A percentile compares a stretch with the other conserved stretches of the same genome.
These are phyloP conservation scores for Yarrowia sp. DNA, from an alignment of 805 yeast species.

Conservation along the genomic window DNA sequence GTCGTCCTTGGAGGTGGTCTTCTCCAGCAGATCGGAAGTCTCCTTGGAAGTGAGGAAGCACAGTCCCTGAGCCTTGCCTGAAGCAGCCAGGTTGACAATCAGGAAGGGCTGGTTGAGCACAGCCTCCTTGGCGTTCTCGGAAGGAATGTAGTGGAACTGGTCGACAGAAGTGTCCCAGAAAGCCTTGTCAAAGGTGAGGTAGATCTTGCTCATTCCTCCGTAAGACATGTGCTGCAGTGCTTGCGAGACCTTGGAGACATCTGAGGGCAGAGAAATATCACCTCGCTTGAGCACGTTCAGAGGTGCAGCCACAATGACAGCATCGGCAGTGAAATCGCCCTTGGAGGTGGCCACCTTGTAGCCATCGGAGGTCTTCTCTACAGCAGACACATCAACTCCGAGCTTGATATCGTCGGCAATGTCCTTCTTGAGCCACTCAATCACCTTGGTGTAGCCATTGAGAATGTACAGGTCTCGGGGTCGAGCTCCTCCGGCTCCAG, in stretches of 20 bases:
- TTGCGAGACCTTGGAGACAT: constrained; percentile 30
- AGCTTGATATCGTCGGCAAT: constrained; percentile 19
- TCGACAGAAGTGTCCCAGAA: constrained; percentile 37
- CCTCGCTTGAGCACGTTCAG: constrained; percentile 35
- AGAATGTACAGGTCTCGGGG: constrained; percentile 17
- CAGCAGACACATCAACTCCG: constrained; percentile 29
- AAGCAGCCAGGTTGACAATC: constrained; percentile 33
- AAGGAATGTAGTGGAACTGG: constrained; percentile 34
- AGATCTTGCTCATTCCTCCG: constrained; percentile 38
- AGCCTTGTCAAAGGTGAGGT: constrained; percentile 35
- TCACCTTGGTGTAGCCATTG: constrained; percentile 19
- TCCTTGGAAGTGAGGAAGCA: constrained; percentile 32
- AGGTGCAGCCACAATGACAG: constrained; percentile 37
- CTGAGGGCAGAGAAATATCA: constrained; percentile 33
- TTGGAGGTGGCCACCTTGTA: constrained; percentile 23
- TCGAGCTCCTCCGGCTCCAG: constrained; percentile 16
- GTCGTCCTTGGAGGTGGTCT: constrained; percentile 30
- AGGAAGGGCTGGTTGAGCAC: constrained; percentile 31
- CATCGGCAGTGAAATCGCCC: constrained; percentile 32
- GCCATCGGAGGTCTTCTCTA: constrained; percentile 23
- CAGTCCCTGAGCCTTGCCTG: constrained; percentile 33
- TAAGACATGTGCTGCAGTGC: constrained; percentile 33
- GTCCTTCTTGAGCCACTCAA: constrained; percentile 16
- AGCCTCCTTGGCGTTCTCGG: constrained; percentile 29
- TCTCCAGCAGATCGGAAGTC: constrained; percentile 29